These are phyloP conservation scores for Bertia moriformis DNA, from an alignment of 2,329 filamentous ascomycete genomes.

Conservation along the genomic window DNA sequence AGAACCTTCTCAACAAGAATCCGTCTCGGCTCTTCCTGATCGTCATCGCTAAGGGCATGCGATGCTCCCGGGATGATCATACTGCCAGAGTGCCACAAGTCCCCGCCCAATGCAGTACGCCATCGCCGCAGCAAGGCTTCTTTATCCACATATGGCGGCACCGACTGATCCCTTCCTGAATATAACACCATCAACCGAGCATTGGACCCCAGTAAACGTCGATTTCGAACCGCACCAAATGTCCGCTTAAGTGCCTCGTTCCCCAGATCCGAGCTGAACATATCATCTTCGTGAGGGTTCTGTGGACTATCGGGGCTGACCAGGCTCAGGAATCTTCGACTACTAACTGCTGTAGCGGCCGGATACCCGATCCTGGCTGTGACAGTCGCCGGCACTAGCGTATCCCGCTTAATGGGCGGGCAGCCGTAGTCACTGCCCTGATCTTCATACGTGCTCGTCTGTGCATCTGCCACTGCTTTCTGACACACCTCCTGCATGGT, in stretches of 20 bases:
- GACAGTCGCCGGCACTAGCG: constrained; percentile 10
- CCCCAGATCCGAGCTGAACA: constrained; percentile 43
- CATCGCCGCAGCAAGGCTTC: constrained; percentile 20
- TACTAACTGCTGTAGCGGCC: constrained; percentile 8
- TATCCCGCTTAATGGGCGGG: constrained; percentile 6
- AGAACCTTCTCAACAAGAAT: background rate
- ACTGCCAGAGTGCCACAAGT: constrained; percentile 25
- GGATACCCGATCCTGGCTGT: constrained; percentile 8
- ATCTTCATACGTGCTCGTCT: constrained; percentile 7
- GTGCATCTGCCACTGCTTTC: constrained; percentile 17
- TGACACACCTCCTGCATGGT: constrained; percentile 14
- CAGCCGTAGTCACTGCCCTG: constrained; percentile 1
- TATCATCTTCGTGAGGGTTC: constrained; percentile 39
- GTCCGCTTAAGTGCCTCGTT: constrained; percentile 30
- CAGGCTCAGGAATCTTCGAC: constrained; percentile 21
- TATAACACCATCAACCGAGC: constrained; percentile 18
- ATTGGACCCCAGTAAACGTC: constrained; percentile 15
- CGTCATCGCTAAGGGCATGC: constrained; percentile 25
- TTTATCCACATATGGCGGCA: constrained; percentile 23
- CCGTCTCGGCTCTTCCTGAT: constrained; percentile 17
- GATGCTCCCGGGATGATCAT: constrained; percentile 25
- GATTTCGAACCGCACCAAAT: constrained; percentile 30
- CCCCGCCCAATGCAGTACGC: constrained; percentile 16
- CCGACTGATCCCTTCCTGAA: constrained; percentile 25
- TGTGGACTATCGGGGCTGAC: constrained; percentile 24